phyloP scores from a whole-genome alignment of 495 filamentous ascomycete species.

The Chaetomidium leptoderma region DNA sequence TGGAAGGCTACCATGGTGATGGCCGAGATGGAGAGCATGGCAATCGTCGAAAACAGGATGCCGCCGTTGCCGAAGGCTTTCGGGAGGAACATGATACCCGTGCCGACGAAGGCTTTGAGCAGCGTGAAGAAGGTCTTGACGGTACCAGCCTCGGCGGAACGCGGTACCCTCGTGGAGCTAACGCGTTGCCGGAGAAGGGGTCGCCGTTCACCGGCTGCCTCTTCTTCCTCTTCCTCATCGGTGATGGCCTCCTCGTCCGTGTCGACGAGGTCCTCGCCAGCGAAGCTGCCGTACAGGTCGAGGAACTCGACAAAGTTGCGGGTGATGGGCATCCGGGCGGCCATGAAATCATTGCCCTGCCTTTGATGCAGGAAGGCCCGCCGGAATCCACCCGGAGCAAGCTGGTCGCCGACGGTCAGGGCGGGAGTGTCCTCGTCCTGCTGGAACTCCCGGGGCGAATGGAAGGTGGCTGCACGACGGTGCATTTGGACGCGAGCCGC shows the following conservation, averaged over 20 bases:
- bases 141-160: slow-evolving; percentile 54
- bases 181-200: slow-evolving; percentile 53
- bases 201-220: slow-evolving; percentile 36
- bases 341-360: slow-evolving; percentile 39
- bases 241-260: slow-evolving; percentile 55
- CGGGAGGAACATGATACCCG: slow-evolving; percentile 65
- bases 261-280: slow-evolving; percentile 65
- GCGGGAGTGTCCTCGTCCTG: slow-evolving; percentile 21
- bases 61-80: slow-evolving; percentile 66
- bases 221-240: slow-evolving; percentile 45
- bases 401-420: slow-evolving; percentile 48
- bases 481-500: slow-evolving; percentile 45
- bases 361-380: slow-evolving; percentile 54
- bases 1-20: slow-evolving; percentile 59
- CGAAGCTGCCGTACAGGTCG: slow-evolving; percentile 66
- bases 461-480: slow-evolving; percentile 57
- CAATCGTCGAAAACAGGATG: slow-evolving; percentile 59
- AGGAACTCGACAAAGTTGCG: slow-evolving; percentile 66
- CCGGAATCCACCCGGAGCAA: slow-evolving; percentile 58
- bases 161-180: slow-evolving; percentile 34
- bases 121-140: slow-evolving; percentile 64
- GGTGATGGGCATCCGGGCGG: slow-evolving; percentile 48
- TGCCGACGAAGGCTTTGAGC: slow-evolving; percentile 62
- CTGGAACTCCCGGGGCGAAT: slow-evolving; percentile 35
- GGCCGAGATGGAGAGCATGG: slow-evolving; percentile 52